A percentile compares a stretch with the other conserved stretches of the same genome.
Evolutionary conservation across 306 rosid species (phyloP).

Genomic region (Inga oerstediana): DNA sequence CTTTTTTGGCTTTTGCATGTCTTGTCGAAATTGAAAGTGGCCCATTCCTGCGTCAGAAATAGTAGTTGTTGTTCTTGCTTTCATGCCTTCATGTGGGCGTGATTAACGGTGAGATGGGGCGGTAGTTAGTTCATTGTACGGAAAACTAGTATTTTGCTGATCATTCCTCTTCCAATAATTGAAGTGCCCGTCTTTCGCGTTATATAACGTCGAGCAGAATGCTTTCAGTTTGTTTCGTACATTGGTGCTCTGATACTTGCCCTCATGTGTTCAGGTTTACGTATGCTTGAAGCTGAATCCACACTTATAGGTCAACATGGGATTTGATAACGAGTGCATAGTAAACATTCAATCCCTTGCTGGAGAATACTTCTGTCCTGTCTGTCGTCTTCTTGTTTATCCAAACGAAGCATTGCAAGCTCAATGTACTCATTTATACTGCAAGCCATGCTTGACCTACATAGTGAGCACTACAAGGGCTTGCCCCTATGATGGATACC

Average conservation of each 20-base stretch:
- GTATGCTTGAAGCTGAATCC: constrained; percentile 48
- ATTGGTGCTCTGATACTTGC: not conserved
- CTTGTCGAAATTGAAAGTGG: not conserved
- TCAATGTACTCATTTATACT: constrained; percentile 93
- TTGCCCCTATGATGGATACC: constrained; percentile 97
- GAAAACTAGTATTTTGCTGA: not conserved
- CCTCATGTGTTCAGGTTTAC: constrained; percentile 41
- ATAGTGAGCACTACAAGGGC: constrained; percentile 80
- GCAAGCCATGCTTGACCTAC: constrained; percentile 91
- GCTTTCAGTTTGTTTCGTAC: not conserved
- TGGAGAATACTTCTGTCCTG: constrained; percentile 97
- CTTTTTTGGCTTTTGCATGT: not conserved
- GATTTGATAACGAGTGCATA: constrained; percentile 96
- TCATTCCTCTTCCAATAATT: not conserved
- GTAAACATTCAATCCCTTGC: constrained; percentile 94
- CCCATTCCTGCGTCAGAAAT: not conserved
- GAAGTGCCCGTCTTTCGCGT: not conserved
- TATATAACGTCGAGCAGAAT: not conserved
- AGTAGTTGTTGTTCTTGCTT: not conserved
- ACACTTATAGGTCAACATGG: constrained; percentile 54
- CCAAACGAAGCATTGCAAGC: constrained; percentile 94
- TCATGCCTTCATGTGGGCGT: not conserved
- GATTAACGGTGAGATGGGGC: not conserved
- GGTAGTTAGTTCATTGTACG: not conserved
- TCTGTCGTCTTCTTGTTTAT: constrained; percentile 90